phyloP scores from a whole-genome alignment of 75 land plant species.

The Sequoiadendron giganteum region DNA sequence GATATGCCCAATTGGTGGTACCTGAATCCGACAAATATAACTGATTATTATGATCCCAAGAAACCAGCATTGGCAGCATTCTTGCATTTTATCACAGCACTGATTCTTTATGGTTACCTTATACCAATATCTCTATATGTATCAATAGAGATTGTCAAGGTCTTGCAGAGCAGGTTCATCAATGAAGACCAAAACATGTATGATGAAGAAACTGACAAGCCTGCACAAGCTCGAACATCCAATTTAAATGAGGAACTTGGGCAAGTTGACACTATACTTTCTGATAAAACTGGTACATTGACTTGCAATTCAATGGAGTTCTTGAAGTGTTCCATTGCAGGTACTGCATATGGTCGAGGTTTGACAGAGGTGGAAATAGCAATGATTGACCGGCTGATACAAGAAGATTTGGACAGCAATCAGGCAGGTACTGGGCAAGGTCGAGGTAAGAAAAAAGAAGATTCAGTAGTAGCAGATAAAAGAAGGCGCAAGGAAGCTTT shows the following conservation, averaged over 20 bases:
- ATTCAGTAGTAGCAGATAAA: too few relatives aligned
- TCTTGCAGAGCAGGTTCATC: constrained; percentile 54
- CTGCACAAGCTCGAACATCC: constrained; percentile 72
- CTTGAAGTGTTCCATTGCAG: constrained; percentile 84
- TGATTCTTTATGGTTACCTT: constrained; percentile 45
- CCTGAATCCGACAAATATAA: constrained; percentile 35
- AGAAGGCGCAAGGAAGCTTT: too few relatives aligned
- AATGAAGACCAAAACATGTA: constrained; percentile 58
- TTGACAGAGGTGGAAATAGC: constrained; percentile 71
- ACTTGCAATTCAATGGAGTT: constrained; percentile 97
- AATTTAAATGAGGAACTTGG: constrained; percentile 77
- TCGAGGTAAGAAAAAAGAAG: neutral
- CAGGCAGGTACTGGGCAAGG: neutral
- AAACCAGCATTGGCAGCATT: constrained; percentile 40
- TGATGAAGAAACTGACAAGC: constrained; percentile 54
- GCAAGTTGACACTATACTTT: constrained; percentile 79
- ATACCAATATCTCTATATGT: constrained; percentile 54
- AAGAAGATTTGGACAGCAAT: neutral
- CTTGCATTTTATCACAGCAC: constrained; percentile 47
- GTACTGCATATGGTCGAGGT: constrained; percentile 70
- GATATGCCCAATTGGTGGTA: constrained; percentile 54
- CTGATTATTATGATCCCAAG: constrained; percentile 32
- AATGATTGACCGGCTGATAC: constrained; percentile 26
- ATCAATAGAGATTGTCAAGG: constrained; percentile 51
- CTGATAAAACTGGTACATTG: constrained; percentile 89